Percentiles rank a stretch among this genome's conserved stretches.
Conservation (phyloP, 83 land plant species). For the Picea engelmannii region DNA sequence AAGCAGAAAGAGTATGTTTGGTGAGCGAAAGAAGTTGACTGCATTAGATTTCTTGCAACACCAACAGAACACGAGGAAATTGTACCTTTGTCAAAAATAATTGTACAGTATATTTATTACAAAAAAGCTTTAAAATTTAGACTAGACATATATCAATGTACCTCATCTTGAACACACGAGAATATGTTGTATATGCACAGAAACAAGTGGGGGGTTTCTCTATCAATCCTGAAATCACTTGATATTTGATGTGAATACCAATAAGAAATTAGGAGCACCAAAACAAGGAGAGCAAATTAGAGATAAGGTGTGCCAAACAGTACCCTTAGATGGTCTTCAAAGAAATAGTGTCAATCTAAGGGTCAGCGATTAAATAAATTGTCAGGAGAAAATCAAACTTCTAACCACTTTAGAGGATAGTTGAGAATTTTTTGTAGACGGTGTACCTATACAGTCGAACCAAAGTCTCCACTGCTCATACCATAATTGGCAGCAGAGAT, state of each 20-base stretch:
- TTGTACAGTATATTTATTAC: not conserved
- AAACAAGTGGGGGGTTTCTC: not conserved
- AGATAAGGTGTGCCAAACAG: not conserved
- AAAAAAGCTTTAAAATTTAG: not conserved
- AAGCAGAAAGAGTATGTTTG: not conserved
- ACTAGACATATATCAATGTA: not conserved
- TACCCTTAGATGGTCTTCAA: not conserved
- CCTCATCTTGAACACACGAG: not conserved
- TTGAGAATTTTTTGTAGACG: not conserved
- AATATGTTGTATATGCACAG: not conserved
- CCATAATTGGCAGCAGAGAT: no score
- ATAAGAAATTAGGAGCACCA: not conserved
- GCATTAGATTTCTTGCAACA: not conserved
- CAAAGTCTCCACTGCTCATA: no score
- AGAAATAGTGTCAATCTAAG: not conserved
- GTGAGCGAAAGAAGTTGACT: not conserved
- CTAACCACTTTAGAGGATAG: not conserved
- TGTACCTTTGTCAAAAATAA: not conserved
- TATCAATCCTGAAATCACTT: not conserved
- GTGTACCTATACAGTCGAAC: no score
- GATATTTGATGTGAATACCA: not conserved
- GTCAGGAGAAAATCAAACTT: not conserved
- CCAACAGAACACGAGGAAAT: not conserved
- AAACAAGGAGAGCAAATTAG: not conserved
- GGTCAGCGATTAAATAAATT: not conserved